Conservation (phyloP, 768 basidiomycete genomes). For the Piloderma croceum region DNA sequence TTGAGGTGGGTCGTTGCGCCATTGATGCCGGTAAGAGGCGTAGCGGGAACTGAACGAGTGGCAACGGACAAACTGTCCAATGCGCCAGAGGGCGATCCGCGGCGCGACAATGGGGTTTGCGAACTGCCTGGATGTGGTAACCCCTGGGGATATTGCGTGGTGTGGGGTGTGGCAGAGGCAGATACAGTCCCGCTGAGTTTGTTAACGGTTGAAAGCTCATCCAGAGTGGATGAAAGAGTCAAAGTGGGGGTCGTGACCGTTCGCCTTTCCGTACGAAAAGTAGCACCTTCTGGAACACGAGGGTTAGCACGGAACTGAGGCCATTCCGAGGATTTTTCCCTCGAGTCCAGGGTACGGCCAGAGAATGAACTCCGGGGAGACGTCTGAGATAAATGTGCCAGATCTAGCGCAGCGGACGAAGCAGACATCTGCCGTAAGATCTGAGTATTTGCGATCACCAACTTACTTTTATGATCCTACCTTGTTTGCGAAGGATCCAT, state of each 20-base stretch:
- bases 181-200: slow-evolving; percentile 46
- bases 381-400: slow-evolving; percentile 84
- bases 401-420: slow-evolving; percentile 87
- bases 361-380: slow-evolving; percentile 60
- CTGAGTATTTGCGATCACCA: slow-evolving; percentile 3
- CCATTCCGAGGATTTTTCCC: slow-evolving; percentile 87
- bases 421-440: slow-evolving; percentile 55
- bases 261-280: slow-evolving; percentile 54
- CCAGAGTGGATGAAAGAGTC: slow-evolving; percentile 51
- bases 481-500: slow-evolving; percentile 56
- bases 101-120: slow-evolving; percentile 54
- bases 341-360: slow-evolving; percentile 47
- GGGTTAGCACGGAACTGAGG: slow-evolving; percentile 73
- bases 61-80: slow-evolving; percentile 55
- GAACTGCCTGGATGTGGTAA: slow-evolving; percentile 29
- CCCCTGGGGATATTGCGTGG: slow-evolving; percentile 57
- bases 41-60: slow-evolving; percentile 79
- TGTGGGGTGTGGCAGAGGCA: slow-evolving; percentile 57
- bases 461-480: slow-evolving; percentile 31
- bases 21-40: slow-evolving; percentile 59
- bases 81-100: slow-evolving; percentile 66
- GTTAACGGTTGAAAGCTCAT: slow-evolving; percentile 41
- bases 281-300: slow-evolving; percentile 54
- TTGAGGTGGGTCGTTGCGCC: slow-evolving; percentile 43
- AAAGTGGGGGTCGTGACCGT: slow-evolving; percentile 71